Evolutionary conservation across 2,329 filamentous ascomycete genomes (phyloP), one percentile per base, ranked within the genome.

Genomic region (Alternaria ethzedia): DNA sequence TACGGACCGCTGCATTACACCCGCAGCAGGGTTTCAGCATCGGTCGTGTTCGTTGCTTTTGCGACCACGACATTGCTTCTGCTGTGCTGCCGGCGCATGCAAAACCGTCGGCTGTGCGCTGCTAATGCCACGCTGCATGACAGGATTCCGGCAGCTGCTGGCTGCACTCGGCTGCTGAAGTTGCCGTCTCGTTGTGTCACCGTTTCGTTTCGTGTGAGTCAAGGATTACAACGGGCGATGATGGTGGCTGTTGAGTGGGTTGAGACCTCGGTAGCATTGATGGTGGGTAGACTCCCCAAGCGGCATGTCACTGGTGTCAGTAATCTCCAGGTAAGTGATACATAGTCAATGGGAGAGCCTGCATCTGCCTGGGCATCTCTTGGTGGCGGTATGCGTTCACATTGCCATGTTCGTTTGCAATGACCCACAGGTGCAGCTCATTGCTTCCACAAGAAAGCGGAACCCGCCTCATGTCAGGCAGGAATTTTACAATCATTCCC

Each of bases 101-200:
- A 21, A 58, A 64, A 57, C 67, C 59, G 61, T 52, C 49, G 55
- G 55, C 63, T 55, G 59, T 61, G 64, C 54, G 58, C 54, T 61
- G 59, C 64, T 61, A 65, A 70, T 68, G 51, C 46, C 61, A 73
- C 64, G 30, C 54, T 58, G 52, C 64, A 66, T 56, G 59, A 54
- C 44, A 51, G 23, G 44, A 63, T 46, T 58, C 54, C 64, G 60
- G 60, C 52, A 57, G 41, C 52, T 57, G 60, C 45, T 49, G 54
- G 41, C 52, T 57, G 59, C 52, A 25, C 26, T 54, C 50, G 61
- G 56, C 44, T 57, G 50, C 28, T 67, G 57, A 49, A 32, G 54
- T 57, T 63, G 55, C 62, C 59, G 44, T 51, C 25, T 54, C 36
- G 51, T 51, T 57, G 61, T 66, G 55, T 36, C 49, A 62, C 57